A percentile compares a stretch with the other conserved stretches of the same genome.
phyloP scores from a whole-genome alignment of 2,329 filamentous ascomycete genomes.

The Fusarium sacchari region DNA sequence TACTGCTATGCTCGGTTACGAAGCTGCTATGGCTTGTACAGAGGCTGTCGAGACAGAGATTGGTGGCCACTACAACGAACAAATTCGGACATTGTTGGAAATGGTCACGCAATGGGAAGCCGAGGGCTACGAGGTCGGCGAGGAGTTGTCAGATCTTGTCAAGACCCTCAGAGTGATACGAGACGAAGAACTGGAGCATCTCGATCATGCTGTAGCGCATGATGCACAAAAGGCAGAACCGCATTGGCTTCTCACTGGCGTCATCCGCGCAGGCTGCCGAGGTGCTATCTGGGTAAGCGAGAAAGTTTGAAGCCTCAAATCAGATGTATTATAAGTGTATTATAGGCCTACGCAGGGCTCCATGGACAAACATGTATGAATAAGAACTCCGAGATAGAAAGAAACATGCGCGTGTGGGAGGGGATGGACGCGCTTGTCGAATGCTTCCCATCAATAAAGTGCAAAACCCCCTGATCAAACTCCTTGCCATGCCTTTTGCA shows the following conservation, averaged over 20 bases:
- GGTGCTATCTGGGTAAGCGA: conserved; percentile 94
- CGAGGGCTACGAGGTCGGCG: conserved; percentile 81
- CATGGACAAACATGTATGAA: conserved; percentile 32
- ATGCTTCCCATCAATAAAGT: conserved; percentile 28
- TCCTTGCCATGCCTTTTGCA: conserved; percentile 40
- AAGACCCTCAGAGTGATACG: conserved; percentile 81
- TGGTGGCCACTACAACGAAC: conserved; percentile 92
- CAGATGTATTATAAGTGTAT: conserved; percentile 45
- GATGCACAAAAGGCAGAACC: conserved; percentile 91
- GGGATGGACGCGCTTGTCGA: conserved; percentile 19
- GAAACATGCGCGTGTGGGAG: conserved; percentile 13
- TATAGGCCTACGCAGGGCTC: conserved; percentile 19
- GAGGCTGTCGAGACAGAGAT: conserved; percentile 99
- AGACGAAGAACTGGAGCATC: conserved; percentile 95
- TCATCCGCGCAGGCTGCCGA: conserved; percentile 89
- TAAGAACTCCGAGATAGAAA: conserved; percentile 16
- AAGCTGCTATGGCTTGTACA: conserved; percentile 98
- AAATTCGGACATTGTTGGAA: conserved; percentile 82
- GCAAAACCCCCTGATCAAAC: conserved; percentile 28
- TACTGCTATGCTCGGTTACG: conserved; percentile 87
- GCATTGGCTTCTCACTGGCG: conserved; percentile 86
- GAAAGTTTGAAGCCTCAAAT: conserved; percentile 61
- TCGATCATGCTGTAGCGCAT: conserved; percentile 94
- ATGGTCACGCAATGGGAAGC: conserved; percentile 82
- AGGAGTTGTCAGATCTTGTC: conserved; percentile 79